These are phyloP conservation scores for Suillus brevipes DNA, from an alignment of 768 basidiomycete species.

Conservation along the genomic window DNA sequence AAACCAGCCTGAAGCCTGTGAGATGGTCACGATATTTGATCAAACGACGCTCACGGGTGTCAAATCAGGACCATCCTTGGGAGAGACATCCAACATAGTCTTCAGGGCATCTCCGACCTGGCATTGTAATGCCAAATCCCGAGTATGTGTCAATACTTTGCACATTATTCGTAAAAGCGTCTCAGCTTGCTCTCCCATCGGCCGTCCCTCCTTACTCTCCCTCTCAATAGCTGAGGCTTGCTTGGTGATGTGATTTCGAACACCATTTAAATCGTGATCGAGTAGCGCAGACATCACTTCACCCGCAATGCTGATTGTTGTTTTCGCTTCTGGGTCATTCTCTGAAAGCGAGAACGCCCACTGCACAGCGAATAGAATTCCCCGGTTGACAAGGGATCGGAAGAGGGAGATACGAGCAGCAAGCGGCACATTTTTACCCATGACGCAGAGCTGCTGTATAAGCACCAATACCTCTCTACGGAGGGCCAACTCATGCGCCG, in stretches of 20 bases:
- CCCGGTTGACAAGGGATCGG: conserved; percentile 83
- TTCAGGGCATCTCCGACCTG: conserved; percentile 88
- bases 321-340: conserved; percentile 45
- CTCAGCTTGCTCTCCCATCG: conserved; percentile 62
- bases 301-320: conserved; percentile 78
- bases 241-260: conserved; percentile 80
- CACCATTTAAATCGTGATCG: conserved; percentile 89
- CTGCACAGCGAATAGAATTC: conserved; percentile 87
- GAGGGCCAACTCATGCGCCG: conserved; percentile 53
- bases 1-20: conserved; percentile 26
- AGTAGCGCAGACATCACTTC: conserved; percentile 83
- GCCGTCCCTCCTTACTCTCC: conserved; percentile 56
- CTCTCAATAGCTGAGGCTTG: conserved; percentile 73
- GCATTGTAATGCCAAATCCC: conserved; percentile 85
- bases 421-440: conserved; percentile 97
- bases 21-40: conserved; percentile 9
- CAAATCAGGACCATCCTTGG: conserved; percentile 38
- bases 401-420: conserved; percentile 84
- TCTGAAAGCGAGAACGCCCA: conserved; percentile 83
- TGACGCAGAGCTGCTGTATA: conserved; percentile 87
- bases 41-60: conserved; percentile 32
- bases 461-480: conserved; percentile 82
- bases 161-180: conserved; percentile 78
- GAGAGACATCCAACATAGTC: conserved; percentile 77
- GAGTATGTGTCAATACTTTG: conserved; percentile 72